Evolutionary conservation across 192 early-diverging fungal genomes (phyloP).

Genomic region (Coemansia reversa): DNA sequence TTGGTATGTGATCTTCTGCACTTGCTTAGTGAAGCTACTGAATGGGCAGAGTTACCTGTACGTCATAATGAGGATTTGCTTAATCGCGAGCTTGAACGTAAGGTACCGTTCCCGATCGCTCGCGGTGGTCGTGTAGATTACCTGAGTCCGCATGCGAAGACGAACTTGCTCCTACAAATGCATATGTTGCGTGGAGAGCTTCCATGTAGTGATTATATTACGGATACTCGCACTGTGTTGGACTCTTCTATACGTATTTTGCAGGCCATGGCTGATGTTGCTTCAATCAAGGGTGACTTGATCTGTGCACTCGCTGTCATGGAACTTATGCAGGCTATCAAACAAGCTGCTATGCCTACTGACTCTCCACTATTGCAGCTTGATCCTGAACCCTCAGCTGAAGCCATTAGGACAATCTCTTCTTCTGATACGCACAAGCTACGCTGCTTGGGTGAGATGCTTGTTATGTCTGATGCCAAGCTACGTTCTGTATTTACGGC

Average conservation of each 20-base stretch:
- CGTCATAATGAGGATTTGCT: slow-evolving; percentile 93
- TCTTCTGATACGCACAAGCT: neutral
- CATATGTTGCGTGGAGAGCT: slow-evolving; percentile 79
- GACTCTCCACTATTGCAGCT: slow-evolving; percentile 71
- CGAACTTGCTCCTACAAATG: slow-evolving; percentile 85
- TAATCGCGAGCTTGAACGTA: slow-evolving; percentile 77
- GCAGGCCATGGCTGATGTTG: slow-evolving; percentile 94
- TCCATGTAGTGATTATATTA: slow-evolving; percentile 86
- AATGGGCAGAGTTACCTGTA: slow-evolving; percentile 91
- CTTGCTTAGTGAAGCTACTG: slow-evolving; percentile 77
- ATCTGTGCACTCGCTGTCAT: slow-evolving; percentile 69
- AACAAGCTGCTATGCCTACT: slow-evolving; percentile 83
- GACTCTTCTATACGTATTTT: slow-evolving; percentile 90
- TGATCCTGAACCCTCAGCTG: slow-evolving; percentile 55
- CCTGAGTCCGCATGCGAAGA: slow-evolving; percentile 87
- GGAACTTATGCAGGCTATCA: slow-evolving; percentile 86
- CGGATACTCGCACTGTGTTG: slow-evolving; percentile 87
- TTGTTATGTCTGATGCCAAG: slow-evolving; percentile 46
- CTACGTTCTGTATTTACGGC: slow-evolving; percentile 12
- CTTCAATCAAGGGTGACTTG: slow-evolving; percentile 66
- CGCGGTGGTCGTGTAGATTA: slow-evolving; percentile 53
- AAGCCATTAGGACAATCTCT: slow-evolving; percentile 3
- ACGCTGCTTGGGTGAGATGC: slow-evolving; percentile 30
- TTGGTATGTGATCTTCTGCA: slow-evolving; percentile 68
- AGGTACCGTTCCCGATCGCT: slow-evolving; percentile 66